Base-by-base conservation (phyloP, 441 rosid genomes). In the Aquilaria agallochum region DNA sequence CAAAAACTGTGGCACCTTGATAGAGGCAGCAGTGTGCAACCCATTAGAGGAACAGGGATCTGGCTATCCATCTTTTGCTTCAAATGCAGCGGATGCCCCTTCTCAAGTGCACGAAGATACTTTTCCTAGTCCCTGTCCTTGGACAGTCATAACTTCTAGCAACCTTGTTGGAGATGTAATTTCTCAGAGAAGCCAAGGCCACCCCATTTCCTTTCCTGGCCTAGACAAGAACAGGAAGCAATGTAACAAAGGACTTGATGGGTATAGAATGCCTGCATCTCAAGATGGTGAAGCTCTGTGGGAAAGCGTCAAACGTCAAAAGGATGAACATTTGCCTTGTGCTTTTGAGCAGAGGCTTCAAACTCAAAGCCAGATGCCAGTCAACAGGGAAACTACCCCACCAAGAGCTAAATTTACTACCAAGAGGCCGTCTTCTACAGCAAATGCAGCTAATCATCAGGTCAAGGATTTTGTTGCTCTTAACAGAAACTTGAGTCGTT, bases 1-100 rank as follows among this genome's bases (percentile, higher is more conserved):
- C 78, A 78, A 69, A 65, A 77, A 83, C 11, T 90, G 89, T 71
- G 87, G 93, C 61, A 84, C 82, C 56, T 58, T 87, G 72, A 68
- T 84, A 54, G 86, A 85, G 63, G 75, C 62, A 11, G 62, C 67
- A 60, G 79, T 68, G 68, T 69, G 66, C 10, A 44, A 65, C 64
- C 66, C 70, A 42, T 32, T 60, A 52, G 75, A 71, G 48, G 71
- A 78, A 15, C 72, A 55, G 55, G 54, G 51, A 32, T 65, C 56
- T 50, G 67, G 20, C 70, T 68, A 49, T 65, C 56, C 69, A 1
- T 58, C 73, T 42, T 56, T 70, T 58, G 48, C 55, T 54, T 47
- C 71, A 42, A 31, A 73, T 55, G 56, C 59, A 46, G 60, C 27
- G 27, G 36, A 51, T 58, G 44, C 59, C 48, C 63, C 70, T n/a